Conservation (phyloP, 805 yeast genomes). For the Ogataea methylovora region DNA sequence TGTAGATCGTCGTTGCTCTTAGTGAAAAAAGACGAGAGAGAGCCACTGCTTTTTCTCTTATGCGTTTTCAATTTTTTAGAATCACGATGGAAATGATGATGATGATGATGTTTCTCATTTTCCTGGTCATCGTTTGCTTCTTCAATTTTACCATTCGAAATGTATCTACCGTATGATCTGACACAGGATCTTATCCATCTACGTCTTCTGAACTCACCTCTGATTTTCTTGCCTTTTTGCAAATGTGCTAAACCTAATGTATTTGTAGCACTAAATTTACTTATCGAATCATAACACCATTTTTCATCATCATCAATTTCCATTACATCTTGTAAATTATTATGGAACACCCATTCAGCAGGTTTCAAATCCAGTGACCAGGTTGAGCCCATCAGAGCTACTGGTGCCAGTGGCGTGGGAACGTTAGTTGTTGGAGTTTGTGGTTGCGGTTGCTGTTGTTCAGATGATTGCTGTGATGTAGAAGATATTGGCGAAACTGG, state of each 20-base stretch:
- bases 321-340: slow-evolving; percentile 43
- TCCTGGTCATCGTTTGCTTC: not conserved
- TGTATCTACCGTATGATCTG: slow-evolving; percentile 6
- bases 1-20: no score
- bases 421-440: slow-evolving; percentile 7
- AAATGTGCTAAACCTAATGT: slow-evolving; percentile 6
- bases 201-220: slow-evolving; percentile 51
- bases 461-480: not conserved
- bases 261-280: no score
- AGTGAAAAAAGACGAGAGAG: no score
- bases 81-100: not conserved
- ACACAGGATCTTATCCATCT: slow-evolving; percentile 53
- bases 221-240: slow-evolving; percentile 13
- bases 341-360: slow-evolving; percentile 50
- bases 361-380: slow-evolving; percentile 71
- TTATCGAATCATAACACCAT: slow-evolving; percentile 72
- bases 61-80: no score
- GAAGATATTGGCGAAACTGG: no score
- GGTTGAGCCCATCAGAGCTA: slow-evolving; percentile 14
- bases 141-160: not conserved
- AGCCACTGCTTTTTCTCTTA: no score
- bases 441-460: not conserved
- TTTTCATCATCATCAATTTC: slow-evolving; percentile 66
- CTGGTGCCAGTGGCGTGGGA: slow-evolving; percentile 4
- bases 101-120: not conserved